Percentiles rank a stretch among this genome's conserved stretches.
phyloP scores from a whole-genome alignment of 805 yeast species.

The Monosporozyma yasuniensis region DNA sequence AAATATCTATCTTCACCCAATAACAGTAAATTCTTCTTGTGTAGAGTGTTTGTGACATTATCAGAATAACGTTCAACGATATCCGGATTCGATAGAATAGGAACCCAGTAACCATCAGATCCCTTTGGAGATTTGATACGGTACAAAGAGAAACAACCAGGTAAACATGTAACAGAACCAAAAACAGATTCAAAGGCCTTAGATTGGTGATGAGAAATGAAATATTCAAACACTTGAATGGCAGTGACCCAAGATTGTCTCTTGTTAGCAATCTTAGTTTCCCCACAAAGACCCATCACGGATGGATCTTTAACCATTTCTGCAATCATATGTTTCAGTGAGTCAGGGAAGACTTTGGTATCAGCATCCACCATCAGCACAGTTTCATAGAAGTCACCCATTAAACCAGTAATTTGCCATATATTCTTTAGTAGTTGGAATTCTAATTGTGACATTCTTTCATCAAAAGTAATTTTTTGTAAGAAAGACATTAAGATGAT shows the following conservation, averaged over 20 bases:
- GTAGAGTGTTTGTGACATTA: slow-evolving; percentile 73
- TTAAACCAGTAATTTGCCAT: slow-evolving; percentile 77
- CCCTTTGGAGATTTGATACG: slow-evolving; percentile 88
- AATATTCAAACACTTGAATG: slow-evolving; percentile 89
- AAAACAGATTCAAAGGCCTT: slow-evolving; percentile 90
- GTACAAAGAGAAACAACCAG: slow-evolving; percentile 92
- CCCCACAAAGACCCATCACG: slow-evolving; percentile 92
- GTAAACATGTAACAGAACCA: slow-evolving; percentile 90
- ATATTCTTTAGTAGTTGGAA: slow-evolving; percentile 65
- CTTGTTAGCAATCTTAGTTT: slow-evolving; percentile 84
- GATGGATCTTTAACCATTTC: slow-evolving; percentile 80
- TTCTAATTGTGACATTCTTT: slow-evolving; percentile 87
- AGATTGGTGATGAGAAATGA: slow-evolving; percentile 87
- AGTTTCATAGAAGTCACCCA: slow-evolving; percentile 74
- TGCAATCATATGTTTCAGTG: slow-evolving; percentile 82
- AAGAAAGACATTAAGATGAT: slow-evolving; percentile 83
- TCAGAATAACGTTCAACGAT: slow-evolving; percentile 88
- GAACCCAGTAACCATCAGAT: slow-evolving; percentile 77
- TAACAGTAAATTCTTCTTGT: slow-evolving; percentile 72
- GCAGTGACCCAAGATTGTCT: slow-evolving; percentile 80
- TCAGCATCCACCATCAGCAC: slow-evolving; percentile 94
- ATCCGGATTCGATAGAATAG: slow-evolving; percentile 85
- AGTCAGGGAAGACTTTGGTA: slow-evolving; percentile 79
- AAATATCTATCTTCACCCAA: slow-evolving; percentile 88
- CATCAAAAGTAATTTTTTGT: slow-evolving; percentile 82